These are phyloP conservation scores for Trichophyton rubrum DNA, from an alignment of 2,329 filamentous ascomycete species.

Conservation along the genomic window DNA sequence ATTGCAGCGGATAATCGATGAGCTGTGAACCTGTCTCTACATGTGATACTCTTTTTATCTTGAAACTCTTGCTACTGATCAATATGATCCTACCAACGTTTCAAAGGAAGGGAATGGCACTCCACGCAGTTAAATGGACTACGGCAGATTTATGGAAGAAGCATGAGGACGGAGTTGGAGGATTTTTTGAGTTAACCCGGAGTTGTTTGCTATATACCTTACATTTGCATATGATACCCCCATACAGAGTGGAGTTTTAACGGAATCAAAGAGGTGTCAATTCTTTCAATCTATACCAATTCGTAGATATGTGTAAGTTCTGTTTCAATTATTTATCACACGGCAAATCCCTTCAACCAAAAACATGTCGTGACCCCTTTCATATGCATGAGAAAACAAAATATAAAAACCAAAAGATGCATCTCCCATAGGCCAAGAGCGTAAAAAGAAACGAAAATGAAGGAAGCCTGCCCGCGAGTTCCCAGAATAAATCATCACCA, in stretches of 20 bases:
- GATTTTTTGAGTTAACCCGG: not conserved
- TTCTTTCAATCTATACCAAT: not conserved
- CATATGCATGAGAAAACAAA: not conserved
- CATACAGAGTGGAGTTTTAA: not conserved
- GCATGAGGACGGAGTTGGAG: not conserved
- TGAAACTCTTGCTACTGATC: too few relatives aligned
- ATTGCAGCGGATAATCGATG: constrained; percentile 9
- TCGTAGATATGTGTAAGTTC: not conserved
- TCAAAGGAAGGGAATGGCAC: not conserved
- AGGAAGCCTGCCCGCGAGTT: not conserved
- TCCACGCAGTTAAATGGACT: not conserved
- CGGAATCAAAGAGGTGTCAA: not conserved
- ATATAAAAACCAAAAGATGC: not conserved
- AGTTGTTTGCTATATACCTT: not conserved
- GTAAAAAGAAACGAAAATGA: not conserved
- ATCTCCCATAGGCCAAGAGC: not conserved
- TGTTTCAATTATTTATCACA: not conserved
- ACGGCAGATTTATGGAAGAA: not conserved
- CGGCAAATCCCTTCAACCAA: not conserved
- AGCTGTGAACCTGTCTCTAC: constrained; percentile 2
- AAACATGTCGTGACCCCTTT: constrained; percentile 1
- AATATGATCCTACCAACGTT: too few relatives aligned
- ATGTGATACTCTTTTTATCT: not conserved
- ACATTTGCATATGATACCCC: constrained; percentile 9
- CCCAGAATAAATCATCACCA: not conserved